Conservation (phyloP, 257 asterid species). For the Rhazya stricta region DNA sequence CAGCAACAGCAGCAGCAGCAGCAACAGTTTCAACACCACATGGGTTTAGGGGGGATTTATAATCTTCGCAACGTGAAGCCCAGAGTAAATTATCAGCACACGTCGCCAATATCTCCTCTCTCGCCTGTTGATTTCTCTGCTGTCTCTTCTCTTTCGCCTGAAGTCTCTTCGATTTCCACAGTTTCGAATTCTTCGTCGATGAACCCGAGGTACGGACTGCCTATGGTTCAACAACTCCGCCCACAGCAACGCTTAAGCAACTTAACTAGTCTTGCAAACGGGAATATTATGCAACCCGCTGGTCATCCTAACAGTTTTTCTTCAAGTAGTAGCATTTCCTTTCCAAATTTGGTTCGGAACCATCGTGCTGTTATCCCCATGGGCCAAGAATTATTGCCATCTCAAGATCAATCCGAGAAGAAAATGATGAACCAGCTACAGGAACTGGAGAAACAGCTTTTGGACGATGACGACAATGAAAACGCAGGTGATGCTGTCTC, state of each 20-base stretch:
- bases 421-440: slow-evolving; percentile 51
- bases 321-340: slow-evolving; percentile 16
- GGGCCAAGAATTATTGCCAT: slow-evolving; percentile 16
- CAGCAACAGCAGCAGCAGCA: slow-evolving; percentile 40
- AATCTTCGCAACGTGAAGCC: slow-evolving; percentile 59
- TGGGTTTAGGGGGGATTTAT: slow-evolving; percentile 45
- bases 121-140: slow-evolving; percentile 55
- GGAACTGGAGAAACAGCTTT: slow-evolving; percentile 71
- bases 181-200: slow-evolving; percentile 34
- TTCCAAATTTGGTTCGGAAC: slow-evolving; percentile 36
- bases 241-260: slow-evolving; percentile 23
- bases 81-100: slow-evolving; percentile 44
- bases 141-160: slow-evolving; percentile 26
- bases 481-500: slow-evolving; percentile 37
- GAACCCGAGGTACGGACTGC: slow-evolving; percentile 42
- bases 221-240: slow-evolving; percentile 46
- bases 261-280: not conserved
- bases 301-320: slow-evolving; percentile 19
- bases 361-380: slow-evolving; percentile 8
- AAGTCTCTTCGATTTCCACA: slow-evolving; percentile 37
- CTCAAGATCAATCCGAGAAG: slow-evolving; percentile 34
- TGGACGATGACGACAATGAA: slow-evolving; percentile 55
- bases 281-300: slow-evolving; percentile 1
- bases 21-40: slow-evolving; percentile 38
- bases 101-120: slow-evolving; percentile 51